Evolutionary conservation across 164 flowering plant species (phyloP), one percentile per base, ranked within the genome.

Genomic region (Santalum album): DNA sequence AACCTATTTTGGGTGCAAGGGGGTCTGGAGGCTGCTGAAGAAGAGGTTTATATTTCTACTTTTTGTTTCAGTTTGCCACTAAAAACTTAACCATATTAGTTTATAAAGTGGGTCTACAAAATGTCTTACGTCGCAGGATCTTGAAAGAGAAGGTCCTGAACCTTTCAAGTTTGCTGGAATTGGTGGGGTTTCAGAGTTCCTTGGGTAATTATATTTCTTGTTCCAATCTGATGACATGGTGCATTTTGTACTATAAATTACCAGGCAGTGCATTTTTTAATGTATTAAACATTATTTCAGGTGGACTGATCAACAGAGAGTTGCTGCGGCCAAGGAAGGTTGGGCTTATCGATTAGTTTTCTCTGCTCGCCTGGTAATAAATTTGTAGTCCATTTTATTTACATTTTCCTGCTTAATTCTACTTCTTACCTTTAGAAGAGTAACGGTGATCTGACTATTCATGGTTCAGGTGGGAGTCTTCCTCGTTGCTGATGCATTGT

Each of bases 301-400:
- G 58, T 92, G 91, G 94, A 89, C 96, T 10, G 99, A 92, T 72
- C 96, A 87, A 65, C 99, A 92, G 69, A 76, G 96, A 75, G 86
- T 69, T 65, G 79, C 75, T 55, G 91, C 88, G 56, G 82, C 90
- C 39, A 92, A 74, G 68, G 96, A 92, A 79, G 96, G 96, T 56
- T 81, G 86, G 96, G 71, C 75, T 36, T 89, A 87, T 54, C 74
- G 90, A 57, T 59, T 89, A 48, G 65, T 80, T 43, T 89, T 72
- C 72, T 76, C 99, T 63, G 96, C 83, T 15, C 89, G 96, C 54
- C 58, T 92, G 91, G 99, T 92, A 83, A 61, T 53, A 48, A 19
- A 43, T 21, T 38, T 38, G 23, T 52, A 52, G 7, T 16, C n/a
- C 2, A 27, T 54, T 42, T 44, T 34, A 45, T 27, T 23, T 10